Conservation (phyloP, 768 basidiomycete genomes). For the Dioszegia aurantiaca region DNA sequence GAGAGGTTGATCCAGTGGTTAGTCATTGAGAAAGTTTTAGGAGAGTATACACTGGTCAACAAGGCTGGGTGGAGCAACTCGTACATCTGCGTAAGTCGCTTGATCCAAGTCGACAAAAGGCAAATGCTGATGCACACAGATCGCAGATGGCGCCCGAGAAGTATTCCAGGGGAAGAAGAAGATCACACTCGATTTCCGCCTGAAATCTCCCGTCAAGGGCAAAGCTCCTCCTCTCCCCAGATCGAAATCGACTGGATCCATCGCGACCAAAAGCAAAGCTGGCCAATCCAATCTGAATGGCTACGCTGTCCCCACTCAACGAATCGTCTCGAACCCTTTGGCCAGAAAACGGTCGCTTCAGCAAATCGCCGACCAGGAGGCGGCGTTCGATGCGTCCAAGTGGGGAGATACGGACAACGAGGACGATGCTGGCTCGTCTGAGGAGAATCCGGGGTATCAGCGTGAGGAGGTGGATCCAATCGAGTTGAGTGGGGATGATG, state of each 20-base stretch:
- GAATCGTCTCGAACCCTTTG: conserved; percentile 21
- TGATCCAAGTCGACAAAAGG: not conserved
- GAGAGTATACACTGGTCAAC: conserved; percentile 57
- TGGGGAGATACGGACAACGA: conserved; percentile 46
- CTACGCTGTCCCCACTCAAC: conserved; percentile 9
- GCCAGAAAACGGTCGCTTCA: conserved; percentile 30
- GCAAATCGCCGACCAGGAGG: conserved; percentile 32
- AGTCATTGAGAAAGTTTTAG: conserved; percentile 58
- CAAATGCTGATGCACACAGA: conserved; percentile 17
- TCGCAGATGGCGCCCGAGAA: conserved; percentile 21
- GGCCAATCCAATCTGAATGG: conserved; percentile 10
- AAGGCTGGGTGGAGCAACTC: conserved; percentile 52
- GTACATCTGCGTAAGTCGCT: conserved; percentile 50
- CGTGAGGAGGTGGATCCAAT: conserved; percentile 28
- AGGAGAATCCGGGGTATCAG: conserved; percentile 10
- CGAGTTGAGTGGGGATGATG: conserved; percentile 26
- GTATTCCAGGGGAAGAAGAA: conserved; percentile 28
- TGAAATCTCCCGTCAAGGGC: conserved; percentile 29
- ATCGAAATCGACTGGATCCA: conserved; percentile 4
- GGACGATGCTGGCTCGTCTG: conserved; percentile 12
- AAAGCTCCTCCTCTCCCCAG: not conserved
- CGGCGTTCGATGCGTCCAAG: conserved; percentile 39
- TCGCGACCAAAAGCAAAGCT: conserved; percentile 1
- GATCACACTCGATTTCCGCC: conserved; percentile 38
- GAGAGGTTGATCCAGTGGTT: conserved; percentile 68